A percentile compares a stretch with the other conserved stretches of the same genome.
Evolutionary conservation across 2,329 filamentous ascomycete species (phyloP).

Genomic region (Ceratocystiopsis sp.): DNA sequence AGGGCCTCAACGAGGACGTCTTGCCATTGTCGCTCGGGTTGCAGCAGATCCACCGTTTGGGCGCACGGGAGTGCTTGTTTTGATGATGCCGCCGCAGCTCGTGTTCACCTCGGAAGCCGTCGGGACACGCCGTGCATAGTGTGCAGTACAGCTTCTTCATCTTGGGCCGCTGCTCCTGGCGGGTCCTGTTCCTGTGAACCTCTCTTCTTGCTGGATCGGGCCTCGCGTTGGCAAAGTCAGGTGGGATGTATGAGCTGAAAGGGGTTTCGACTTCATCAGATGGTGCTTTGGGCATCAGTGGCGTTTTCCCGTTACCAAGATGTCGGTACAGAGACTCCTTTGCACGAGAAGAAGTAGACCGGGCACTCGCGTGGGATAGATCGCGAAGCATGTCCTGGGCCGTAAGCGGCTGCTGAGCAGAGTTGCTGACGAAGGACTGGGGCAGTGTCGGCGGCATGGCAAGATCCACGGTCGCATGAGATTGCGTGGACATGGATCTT

Average conservation of each 20-base stretch:
- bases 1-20: conserved; percentile 28
- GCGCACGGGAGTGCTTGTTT: conserved; percentile 40
- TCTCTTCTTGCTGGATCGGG: no score
- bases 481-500: conserved; percentile 10
- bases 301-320: conserved; percentile 22
- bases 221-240: conserved; percentile 10
- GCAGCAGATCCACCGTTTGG: conserved; percentile 41
- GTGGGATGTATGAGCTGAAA: no score
- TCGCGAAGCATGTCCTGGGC: conserved; percentile 23
- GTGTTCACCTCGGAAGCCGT: conserved; percentile 75
- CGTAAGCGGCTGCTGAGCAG: not conserved
- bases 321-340: conserved; percentile 31
- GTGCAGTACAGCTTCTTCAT: conserved; percentile 46
- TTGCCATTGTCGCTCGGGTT: conserved; percentile 29
- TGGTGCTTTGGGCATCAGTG: conserved; percentile 24
- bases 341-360: conserved; percentile 29
- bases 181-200: no score
- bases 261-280: no score
- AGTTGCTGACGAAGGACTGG: not conserved
- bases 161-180: no score
- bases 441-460: not conserved
- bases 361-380: conserved; percentile 29
- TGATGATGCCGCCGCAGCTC: conserved; percentile 55
- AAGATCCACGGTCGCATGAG: not conserved
- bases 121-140: conserved; percentile 52